Percentiles rank a stretch among this genome's conserved stretches.
Evolutionary conservation across 768 basidiomycete species (phyloP).

Genomic region (Melanogaster broomeanus): DNA sequence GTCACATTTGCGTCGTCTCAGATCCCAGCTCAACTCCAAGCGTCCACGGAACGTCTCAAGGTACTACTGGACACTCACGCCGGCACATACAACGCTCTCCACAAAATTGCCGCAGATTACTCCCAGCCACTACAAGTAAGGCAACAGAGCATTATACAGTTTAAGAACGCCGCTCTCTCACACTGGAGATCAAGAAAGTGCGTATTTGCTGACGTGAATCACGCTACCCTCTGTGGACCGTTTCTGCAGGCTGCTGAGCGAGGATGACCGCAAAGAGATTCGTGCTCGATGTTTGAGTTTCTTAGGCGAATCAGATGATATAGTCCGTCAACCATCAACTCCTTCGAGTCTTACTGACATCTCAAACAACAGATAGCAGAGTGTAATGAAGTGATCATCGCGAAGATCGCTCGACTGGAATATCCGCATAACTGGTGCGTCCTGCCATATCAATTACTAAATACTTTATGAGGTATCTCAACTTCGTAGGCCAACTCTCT

Average conservation of each 20-base stretch:
- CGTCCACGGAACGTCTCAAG: conserved; percentile 63
- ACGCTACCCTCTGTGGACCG: conserved; percentile 9
- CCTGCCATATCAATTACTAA: background rate
- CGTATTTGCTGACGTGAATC: conserved; percentile 17
- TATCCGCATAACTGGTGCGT: conserved; percentile 72
- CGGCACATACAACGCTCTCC: conserved; percentile 71
- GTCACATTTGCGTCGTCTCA: conserved; percentile 74
- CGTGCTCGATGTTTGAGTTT: conserved; percentile 64
- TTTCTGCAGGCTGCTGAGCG: conserved; percentile 58
- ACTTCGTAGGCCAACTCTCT: conserved; percentile 23
- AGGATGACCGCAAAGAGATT: conserved; percentile 67
- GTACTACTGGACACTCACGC: conserved; percentile 59
- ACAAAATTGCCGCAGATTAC: conserved; percentile 68
- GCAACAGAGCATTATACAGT: conserved; percentile 83
- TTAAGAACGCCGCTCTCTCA: conserved; percentile 75
- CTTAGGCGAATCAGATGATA: conserved; percentile 76
- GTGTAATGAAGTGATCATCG: conserved; percentile 72
- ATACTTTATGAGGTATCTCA: conserved; percentile 1
- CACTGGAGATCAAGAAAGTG: conserved; percentile 84
- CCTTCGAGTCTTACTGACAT: conserved; percentile 3
- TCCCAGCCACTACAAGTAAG: conserved; percentile 66
- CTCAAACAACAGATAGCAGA: conserved; percentile 56
- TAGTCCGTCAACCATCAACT: conserved; percentile 45
- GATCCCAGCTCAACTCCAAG: conserved; percentile 50
- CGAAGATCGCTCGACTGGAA: conserved; percentile 78